phyloP scores from a whole-genome alignment of 176 grass and related monocot genomes.

The Dendrocalamus sinicus region DNA sequence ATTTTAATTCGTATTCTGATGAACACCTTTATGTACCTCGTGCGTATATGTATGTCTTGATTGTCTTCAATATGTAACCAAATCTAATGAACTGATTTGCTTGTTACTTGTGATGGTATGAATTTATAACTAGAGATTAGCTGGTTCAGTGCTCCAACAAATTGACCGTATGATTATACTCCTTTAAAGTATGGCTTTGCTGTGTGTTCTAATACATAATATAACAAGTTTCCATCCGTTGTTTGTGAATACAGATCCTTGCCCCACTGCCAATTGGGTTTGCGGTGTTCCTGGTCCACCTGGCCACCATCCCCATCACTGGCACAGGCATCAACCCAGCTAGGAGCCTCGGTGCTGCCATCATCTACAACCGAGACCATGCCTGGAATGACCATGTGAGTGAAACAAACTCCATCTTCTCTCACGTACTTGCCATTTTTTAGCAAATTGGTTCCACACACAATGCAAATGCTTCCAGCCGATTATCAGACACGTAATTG shows the following conservation, averaged over 20 bases:
- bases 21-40: neutral
- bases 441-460: neutral
- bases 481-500: constrained; percentile 13
- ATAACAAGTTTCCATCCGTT: constrained; percentile 8
- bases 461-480: neutral
- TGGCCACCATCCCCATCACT: constrained; percentile 97
- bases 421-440: constrained; percentile 27
- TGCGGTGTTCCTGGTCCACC: constrained; percentile 91
- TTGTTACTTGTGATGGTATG: constrained; percentile 7
- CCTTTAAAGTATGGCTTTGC: neutral
- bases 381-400: constrained; percentile 90
- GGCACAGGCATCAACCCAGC: constrained; percentile 98
- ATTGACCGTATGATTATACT: neutral
- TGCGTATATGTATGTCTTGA: neutral
- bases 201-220: neutral
- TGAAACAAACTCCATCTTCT: constrained; percentile 13
- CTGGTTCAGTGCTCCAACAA: neutral
- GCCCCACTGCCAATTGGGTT: constrained; percentile 94
- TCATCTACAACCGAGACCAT: constrained; percentile 85
- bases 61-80: neutral
- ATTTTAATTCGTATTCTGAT: neutral
- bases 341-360: constrained; percentile 81
- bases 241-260: constrained; percentile 67
- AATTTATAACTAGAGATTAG: neutral
- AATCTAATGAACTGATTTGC: constrained; percentile 5